Conservation (phyloP, 257 asterid species). For the Nicotiana otophora region DNA sequence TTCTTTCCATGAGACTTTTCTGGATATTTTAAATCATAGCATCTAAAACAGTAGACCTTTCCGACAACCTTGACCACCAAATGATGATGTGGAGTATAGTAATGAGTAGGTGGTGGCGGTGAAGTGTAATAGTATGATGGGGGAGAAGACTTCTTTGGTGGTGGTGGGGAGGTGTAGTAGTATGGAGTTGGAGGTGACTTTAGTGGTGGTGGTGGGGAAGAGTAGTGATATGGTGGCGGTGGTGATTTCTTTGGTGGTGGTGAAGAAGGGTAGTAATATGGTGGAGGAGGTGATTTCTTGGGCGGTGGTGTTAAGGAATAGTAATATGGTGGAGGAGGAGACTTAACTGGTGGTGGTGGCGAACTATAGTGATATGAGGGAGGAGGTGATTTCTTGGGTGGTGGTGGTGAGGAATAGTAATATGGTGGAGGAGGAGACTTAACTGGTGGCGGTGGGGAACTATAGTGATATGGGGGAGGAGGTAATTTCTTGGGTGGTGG, state of each 20-base stretch:
- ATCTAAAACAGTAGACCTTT: constrained; percentile 58
- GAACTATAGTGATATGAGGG: too few species aligned
- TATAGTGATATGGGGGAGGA: too few species aligned
- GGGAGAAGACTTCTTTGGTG: constrained; percentile 18
- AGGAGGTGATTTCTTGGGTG: too few species aligned
- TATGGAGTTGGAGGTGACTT: constrained; percentile 21
- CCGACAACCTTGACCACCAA: constrained; percentile 57
- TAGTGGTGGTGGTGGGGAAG: background rate
- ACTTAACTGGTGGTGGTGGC: too few species aligned
- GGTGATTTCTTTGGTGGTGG: constrained; percentile 32
- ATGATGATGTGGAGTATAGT: constrained; percentile 37
- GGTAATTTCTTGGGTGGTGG: too few species aligned
- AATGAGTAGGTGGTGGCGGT: constrained; percentile 21
- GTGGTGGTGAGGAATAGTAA: too few species aligned
- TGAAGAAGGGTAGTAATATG: constrained; percentile 19
- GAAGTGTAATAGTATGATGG: constrained; percentile 21
- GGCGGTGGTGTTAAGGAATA: too few species aligned
- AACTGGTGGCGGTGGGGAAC: too few species aligned
- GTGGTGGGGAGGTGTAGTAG: constrained; percentile 32
- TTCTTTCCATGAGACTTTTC: background rate
- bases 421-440: too few species aligned
- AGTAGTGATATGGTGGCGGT: background rate
- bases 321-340: too few species aligned
- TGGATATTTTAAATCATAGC: constrained; percentile 27
- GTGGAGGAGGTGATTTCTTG: background rate